A percentile compares a stretch with the other conserved stretches of the same genome.
These are phyloP conservation scores for Candida mesenterica DNA, from an alignment of 1,139 yeast species.

Conservation along the genomic window DNA sequence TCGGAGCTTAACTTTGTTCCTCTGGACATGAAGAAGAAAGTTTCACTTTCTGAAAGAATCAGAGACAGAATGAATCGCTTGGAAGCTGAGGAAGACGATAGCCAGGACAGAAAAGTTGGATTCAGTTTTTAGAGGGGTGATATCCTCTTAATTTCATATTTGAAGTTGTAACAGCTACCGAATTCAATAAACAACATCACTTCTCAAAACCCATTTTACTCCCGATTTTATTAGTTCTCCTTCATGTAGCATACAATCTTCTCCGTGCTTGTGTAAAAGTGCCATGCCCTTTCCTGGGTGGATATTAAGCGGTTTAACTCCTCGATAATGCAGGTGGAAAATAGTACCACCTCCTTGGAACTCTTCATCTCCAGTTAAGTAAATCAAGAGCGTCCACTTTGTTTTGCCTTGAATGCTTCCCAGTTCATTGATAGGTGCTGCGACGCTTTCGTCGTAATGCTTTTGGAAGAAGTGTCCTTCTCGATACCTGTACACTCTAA, in stretches of 20 bases:
- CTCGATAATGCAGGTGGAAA: conserved; percentile 41
- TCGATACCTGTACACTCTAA: conserved; percentile 55
- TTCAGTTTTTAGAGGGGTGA: no score
- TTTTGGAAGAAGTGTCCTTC: conserved; percentile 62
- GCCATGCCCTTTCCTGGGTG: conserved; percentile 60
- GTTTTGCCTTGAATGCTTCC: conserved; percentile 37
- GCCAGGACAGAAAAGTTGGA: not conserved
- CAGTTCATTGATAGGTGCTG: conserved; percentile 24
- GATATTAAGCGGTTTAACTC: conserved; percentile 29
- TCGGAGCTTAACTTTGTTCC: conserved; percentile 26
- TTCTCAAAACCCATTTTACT: conserved; percentile 62
- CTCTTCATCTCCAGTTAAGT: conserved; percentile 57
- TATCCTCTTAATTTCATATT: no score
- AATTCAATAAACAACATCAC: conserved; percentile 49
- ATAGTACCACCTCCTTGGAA: conserved; percentile 64
- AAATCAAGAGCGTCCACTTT: conserved; percentile 59
- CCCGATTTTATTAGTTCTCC: conserved; percentile 55
- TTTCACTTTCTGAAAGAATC: conserved; percentile 33
- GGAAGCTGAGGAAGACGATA: not conserved
- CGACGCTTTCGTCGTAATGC: conserved; percentile 63
- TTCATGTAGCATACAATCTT: conserved; percentile 62
- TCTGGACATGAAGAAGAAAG: conserved; percentile 27
- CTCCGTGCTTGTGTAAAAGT: conserved; percentile 64
- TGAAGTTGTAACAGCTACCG: no score
- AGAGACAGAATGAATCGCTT: conserved; percentile 27